phyloP scores from a whole-genome alignment of 352 stramenopile genomes.

The Plasmopara muralis region DNA sequence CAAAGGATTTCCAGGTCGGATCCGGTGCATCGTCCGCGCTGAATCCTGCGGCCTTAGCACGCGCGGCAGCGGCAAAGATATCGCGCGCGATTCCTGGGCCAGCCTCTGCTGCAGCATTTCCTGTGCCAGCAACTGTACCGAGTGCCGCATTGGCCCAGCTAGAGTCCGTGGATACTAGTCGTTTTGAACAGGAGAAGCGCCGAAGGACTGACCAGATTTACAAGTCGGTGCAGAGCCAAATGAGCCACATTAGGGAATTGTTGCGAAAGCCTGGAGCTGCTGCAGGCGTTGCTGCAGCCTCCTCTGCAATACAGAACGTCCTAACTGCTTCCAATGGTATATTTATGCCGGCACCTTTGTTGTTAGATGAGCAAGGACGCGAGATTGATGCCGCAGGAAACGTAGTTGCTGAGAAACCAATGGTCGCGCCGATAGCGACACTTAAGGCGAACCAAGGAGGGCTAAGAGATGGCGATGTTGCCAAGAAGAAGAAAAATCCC shows the following conservation, averaged over 20 bases:
- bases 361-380: slow-evolving; percentile 73
- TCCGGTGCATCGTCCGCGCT: slow-evolving; percentile 3
- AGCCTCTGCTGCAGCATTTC: slow-evolving; percentile 1
- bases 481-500: slow-evolving; percentile 50
- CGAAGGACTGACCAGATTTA: slow-evolving; percentile 68
- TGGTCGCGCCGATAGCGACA: slow-evolving; percentile 34
- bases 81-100: slow-evolving; percentile 43
- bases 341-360: slow-evolving; percentile 70
- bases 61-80: slow-evolving; percentile 70
- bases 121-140: background rate
- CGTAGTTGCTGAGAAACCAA: slow-evolving; percentile 44
- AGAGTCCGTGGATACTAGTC: slow-evolving; percentile 30
- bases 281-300: slow-evolving; percentile 1
- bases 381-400: slow-evolving; percentile 73
- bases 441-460: slow-evolving; percentile 46
- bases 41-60: slow-evolving; percentile 58
- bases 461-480: slow-evolving; percentile 12
- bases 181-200: slow-evolving; percentile 48
- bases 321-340: slow-evolving; percentile 10
- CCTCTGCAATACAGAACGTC: background rate
- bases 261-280: slow-evolving; percentile 39
- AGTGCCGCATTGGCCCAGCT: slow-evolving; percentile 2
- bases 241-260: slow-evolving; percentile 68
- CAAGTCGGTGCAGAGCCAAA: slow-evolving; percentile 82
- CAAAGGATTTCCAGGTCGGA: slow-evolving; percentile 10